Conservation (phyloP, 2,329 filamentous ascomycete species). For the Xylariales sp. region DNA sequence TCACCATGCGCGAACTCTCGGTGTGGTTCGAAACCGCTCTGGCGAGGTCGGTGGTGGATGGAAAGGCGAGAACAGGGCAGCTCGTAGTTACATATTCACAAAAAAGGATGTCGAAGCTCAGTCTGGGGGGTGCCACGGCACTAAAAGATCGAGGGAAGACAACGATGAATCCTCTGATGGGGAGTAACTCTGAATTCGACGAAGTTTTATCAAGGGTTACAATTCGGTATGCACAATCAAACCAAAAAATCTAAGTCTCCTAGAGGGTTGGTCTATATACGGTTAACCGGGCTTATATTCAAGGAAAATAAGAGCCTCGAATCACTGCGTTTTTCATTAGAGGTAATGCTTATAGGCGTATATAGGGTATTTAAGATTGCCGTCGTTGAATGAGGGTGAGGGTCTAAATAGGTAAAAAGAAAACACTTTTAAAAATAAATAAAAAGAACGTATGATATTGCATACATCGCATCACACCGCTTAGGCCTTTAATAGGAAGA, state of each 20-base stretch:
- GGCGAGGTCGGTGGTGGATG: constrained; percentile 59
- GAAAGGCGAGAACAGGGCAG: constrained; percentile 64
- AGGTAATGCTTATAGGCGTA: background rate
- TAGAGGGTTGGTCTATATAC: background rate
- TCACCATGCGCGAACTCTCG: constrained; percentile 77
- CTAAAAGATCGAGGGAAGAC: constrained; percentile 49
- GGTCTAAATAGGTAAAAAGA: background rate
- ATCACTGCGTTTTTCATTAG: background rate
- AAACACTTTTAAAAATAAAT: background rate
- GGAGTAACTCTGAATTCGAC: constrained; percentile 34
- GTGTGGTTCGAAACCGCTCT: constrained; percentile 65
- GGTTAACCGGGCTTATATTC: background rate
- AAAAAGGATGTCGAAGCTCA: constrained; percentile 63
- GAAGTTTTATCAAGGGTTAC: background rate
- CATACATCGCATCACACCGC: too few species aligned
- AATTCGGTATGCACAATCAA: background rate
- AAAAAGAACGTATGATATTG: background rate
- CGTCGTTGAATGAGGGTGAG: background rate
- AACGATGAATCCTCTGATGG: constrained; percentile 48
- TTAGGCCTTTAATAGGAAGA: background rate
- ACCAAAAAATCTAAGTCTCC: background rate
- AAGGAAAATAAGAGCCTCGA: background rate
- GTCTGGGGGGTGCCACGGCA: constrained; percentile 35
- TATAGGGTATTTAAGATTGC: background rate
- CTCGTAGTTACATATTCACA: constrained; percentile 72